These are phyloP conservation scores for Fusarium circinatum DNA, from an alignment of 2,329 filamentous ascomycete genomes.

Conservation along the genomic window DNA sequence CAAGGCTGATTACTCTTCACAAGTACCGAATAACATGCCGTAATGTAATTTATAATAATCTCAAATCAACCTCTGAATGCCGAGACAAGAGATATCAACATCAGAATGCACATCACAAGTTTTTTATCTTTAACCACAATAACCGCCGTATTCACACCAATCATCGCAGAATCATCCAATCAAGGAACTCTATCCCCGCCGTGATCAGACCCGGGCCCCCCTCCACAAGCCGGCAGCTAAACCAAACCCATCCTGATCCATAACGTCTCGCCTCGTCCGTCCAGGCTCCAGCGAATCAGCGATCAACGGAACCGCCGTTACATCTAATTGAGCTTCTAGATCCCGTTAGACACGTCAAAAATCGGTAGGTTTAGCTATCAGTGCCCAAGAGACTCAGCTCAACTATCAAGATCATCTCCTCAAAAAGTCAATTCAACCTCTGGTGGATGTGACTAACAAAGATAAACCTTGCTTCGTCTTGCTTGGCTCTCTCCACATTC, in stretches of 20 bases:
- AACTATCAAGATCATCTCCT: neutral
- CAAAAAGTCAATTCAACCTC: neutral
- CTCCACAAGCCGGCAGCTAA: slow-evolving; percentile 6
- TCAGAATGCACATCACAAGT: neutral
- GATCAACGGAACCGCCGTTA: neutral
- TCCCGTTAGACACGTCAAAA: slow-evolving; percentile 11
- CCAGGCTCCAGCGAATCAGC: neutral
- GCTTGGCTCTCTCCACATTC: slow-evolving; percentile 3
- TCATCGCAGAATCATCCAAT: neutral
- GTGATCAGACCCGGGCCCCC: neutral
- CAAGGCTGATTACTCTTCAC: neutral
- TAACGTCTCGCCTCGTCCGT: neutral
- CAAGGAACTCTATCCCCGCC: slow-evolving; percentile 10
- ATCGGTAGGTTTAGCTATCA: neutral
- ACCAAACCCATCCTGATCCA: slow-evolving; percentile 6
- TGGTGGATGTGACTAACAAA: neutral
- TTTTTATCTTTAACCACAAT: neutral
- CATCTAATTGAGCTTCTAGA: slow-evolving; percentile 13
- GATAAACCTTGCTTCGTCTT: neutral
- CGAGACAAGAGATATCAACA: neutral
- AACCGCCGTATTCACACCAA: slow-evolving; percentile 8
- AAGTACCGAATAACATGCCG: neutral
- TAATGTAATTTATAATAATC: neutral
- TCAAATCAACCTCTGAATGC: neutral
- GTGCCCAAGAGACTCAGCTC: neutral